Evolutionary conservation across 495 filamentous ascomycete species (phyloP).

Genomic region (Neurospora sublineolata): DNA sequence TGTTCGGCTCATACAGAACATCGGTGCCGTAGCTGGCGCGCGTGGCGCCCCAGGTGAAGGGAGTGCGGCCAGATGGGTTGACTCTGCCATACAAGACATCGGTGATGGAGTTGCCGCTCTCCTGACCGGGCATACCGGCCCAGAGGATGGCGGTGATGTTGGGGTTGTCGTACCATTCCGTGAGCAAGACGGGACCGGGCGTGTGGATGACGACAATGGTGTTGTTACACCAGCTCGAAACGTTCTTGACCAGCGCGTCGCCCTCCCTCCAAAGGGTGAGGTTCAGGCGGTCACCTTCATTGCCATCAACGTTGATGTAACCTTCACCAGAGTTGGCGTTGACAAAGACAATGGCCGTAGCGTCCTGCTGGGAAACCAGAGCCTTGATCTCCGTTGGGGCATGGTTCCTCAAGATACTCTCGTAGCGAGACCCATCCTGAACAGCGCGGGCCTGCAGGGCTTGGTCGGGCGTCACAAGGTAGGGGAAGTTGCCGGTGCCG

Average conservation of each 20-base stretch:
- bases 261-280: conserved; percentile 79
- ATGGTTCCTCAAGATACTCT: conserved; percentile 68
- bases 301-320: conserved; percentile 73
- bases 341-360: conserved; percentile 71
- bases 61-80: conserved; percentile 75
- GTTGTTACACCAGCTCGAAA: conserved; percentile 70
- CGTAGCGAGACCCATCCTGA: conserved; percentile 49
- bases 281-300: conserved; percentile 85
- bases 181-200: conserved; percentile 65
- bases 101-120: conserved; percentile 80
- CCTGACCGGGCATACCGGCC: conserved; percentile 86
- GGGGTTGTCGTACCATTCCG: conserved; percentile 67
- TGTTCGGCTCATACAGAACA: conserved; percentile 64
- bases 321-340: conserved; percentile 83
- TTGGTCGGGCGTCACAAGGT: conserved; percentile 75
- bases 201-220: conserved; percentile 90
- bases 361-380: conserved; percentile 55
- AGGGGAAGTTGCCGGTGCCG: conserved; percentile 82
- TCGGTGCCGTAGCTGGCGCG: conserved; percentile 65
- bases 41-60: conserved; percentile 76
- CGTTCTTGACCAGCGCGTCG: conserved; percentile 66
- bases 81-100: conserved; percentile 85
- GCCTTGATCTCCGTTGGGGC: conserved; percentile 42
- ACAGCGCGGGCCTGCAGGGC: conserved; percentile 69
- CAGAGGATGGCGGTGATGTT: conserved; percentile 92